These are phyloP conservation scores for Fusarium tricinctum DNA, from an alignment of 2,329 filamentous ascomycete species.

Conservation along the genomic window DNA sequence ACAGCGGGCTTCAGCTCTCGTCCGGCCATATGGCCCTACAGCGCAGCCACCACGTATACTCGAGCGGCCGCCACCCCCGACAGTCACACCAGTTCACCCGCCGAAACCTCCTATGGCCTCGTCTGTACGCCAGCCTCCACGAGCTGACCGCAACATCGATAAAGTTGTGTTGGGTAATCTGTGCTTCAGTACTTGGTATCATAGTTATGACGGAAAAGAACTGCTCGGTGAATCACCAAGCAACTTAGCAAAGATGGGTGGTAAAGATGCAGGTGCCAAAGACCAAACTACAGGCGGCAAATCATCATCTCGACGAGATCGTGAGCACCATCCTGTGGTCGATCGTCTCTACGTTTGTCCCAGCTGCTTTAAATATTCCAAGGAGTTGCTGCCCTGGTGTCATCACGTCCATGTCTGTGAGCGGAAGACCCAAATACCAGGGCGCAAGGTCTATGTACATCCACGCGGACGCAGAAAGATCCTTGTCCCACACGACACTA, in stretches of 20 bases:
- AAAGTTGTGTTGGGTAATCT: conserved; percentile 88
- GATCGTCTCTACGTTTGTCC: conserved; percentile 87
- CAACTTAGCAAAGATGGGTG: conserved; percentile 48
- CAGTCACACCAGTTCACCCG: conserved; percentile 53
- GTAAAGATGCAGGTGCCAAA: conserved; percentile 50
- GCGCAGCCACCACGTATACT: conserved; percentile 52
- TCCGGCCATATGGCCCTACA: conserved; percentile 54
- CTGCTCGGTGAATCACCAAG: conserved; percentile 66
- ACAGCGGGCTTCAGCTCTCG: conserved; percentile 50
- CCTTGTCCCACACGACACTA: conserved; percentile 53
- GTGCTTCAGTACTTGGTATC: conserved; percentile 91
- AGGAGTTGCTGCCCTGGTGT: conserved; percentile 70
- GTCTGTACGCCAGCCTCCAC: conserved; percentile 55
- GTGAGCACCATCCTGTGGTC: conserved; percentile 63
- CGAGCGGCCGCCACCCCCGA: conserved; percentile 48
- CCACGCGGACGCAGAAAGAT: conserved; percentile 62
- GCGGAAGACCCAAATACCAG: conserved; percentile 67
- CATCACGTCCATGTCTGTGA: conserved; percentile 72
- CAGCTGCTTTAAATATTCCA: conserved; percentile 93
- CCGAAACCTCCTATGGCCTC: conserved; percentile 53
- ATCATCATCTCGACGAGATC: conserved; percentile 52
- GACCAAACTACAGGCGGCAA: conserved; percentile 48
- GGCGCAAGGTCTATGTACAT: conserved; percentile 79
- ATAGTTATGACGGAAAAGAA: conserved; percentile 88
- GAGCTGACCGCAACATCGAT: conserved; percentile 81